Percentiles rank a stretch among this genome's conserved stretches.
These are phyloP conservation scores for Alternaria tenuissima DNA, from an alignment of 2,329 filamentous ascomycete species.

Conservation along the genomic window DNA sequence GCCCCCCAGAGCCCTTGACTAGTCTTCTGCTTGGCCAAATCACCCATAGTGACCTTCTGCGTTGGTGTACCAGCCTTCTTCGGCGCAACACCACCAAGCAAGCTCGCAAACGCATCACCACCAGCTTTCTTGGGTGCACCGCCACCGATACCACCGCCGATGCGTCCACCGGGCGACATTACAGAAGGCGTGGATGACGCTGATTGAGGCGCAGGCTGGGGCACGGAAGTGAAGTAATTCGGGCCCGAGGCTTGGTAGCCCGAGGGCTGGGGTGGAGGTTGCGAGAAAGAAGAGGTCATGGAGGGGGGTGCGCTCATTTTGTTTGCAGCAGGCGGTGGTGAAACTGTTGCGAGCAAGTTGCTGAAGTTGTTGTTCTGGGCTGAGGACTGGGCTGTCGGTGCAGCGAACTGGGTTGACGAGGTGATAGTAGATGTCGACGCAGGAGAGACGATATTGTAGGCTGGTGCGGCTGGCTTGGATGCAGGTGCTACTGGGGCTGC, in stretches of 20 bases:
- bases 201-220: constrained; percentile 47
- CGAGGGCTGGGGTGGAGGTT: constrained; percentile 62
- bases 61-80: constrained; percentile 73
- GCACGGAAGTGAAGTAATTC: constrained; percentile 93
- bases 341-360: constrained; percentile 83
- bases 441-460: constrained; percentile 54
- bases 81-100: constrained; percentile 80
- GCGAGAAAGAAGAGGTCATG: constrained; percentile 50
- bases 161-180: constrained; percentile 51
- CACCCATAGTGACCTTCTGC: constrained; percentile 79
- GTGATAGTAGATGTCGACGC: constrained; percentile 58
- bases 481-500: constrained; percentile 64
- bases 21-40: constrained; percentile 98
- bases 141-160: constrained; percentile 49
- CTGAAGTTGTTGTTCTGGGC: constrained; percentile 81
- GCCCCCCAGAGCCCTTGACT: constrained; percentile 93
- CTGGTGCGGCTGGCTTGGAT: constrained; percentile 52
- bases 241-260: constrained; percentile 80
- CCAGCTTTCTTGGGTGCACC: constrained; percentile 60
- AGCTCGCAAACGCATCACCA: constrained; percentile 86
- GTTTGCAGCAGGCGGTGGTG: constrained; percentile 68
- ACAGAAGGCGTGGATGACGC: constrained; percentile 54
- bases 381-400: constrained; percentile 85
- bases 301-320: constrained; percentile 61
- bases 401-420: constrained; percentile 74